These are phyloP conservation scores for Daldinia loculata DNA, from an alignment of 495 filamentous ascomycete species.

Conservation along the genomic window DNA sequence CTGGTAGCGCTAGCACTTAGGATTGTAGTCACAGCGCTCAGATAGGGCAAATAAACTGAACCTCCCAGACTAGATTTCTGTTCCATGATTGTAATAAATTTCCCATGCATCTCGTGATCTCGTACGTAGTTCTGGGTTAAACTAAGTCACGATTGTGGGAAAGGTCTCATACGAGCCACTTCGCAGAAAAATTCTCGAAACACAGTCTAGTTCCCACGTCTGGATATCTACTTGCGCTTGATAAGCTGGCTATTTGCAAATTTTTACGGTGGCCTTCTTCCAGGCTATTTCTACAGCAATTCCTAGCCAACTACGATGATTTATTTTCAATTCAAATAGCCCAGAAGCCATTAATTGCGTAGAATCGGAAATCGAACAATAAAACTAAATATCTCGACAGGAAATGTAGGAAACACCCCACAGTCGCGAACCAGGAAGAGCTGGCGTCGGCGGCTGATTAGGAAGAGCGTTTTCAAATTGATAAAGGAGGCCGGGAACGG, in stretches of 20 bases:
- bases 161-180: background rate
- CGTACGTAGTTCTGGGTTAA: background rate
- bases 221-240: too few relatives aligned
- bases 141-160: background rate
- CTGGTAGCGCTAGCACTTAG: slow-evolving; percentile 33
- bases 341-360: background rate
- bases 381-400: background rate
- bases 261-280: background rate
- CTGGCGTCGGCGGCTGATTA: slow-evolving; percentile 51
- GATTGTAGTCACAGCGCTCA: slow-evolving; percentile 24
- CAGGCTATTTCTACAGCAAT: background rate
- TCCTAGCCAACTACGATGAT: background rate
- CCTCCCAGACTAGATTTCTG: slow-evolving; percentile 25
- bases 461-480: slow-evolving; percentile 51
- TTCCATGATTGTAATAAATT: background rate
- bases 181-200: too few relatives aligned
- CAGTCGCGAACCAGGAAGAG: slow-evolving; percentile 59
- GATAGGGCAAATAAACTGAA: slow-evolving; percentile 41
- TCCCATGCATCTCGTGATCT: background rate
- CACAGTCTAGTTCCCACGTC: too few relatives aligned
- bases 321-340: background rate
- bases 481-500: slow-evolving; percentile 65
- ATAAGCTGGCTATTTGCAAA: background rate
- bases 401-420: slow-evolving; percentile 61
- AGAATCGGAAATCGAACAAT: background rate